Percentiles rank a stretch among this genome's conserved stretches.
Evolutionary conservation across 2,329 filamentous ascomycete genomes (phyloP).

Genomic region (Phaeosphaeriaceae sp.): DNA sequence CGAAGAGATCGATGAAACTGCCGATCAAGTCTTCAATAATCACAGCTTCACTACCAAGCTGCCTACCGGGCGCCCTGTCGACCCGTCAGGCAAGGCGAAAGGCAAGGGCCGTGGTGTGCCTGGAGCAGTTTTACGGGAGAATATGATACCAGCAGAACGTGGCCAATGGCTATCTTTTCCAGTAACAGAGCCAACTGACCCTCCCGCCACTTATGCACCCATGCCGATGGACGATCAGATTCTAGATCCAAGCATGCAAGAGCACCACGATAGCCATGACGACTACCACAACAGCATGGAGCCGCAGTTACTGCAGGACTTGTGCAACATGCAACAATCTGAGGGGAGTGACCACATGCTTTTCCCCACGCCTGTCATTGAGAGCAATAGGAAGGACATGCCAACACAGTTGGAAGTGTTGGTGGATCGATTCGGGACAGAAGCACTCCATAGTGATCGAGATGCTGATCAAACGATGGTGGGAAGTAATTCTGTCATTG

Average conservation of each 20-base stretch:
- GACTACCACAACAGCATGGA: not conserved
- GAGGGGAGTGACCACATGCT: not conserved
- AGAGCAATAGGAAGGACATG: too few species aligned
- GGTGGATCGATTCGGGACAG: slow-evolving; percentile 5
- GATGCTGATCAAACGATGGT: not conserved
- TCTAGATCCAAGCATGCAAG: too few species aligned
- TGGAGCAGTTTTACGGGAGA: slow-evolving; percentile 8
- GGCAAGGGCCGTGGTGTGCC: slow-evolving; percentile 3
- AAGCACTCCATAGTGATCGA: slow-evolving; percentile 4
- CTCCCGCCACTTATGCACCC: not conserved
- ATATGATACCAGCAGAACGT: not conserved
- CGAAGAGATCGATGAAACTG: slow-evolving; percentile 27
- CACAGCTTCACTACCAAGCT: slow-evolving; percentile 2
- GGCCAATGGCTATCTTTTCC: slow-evolving; percentile 8
- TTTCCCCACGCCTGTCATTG: too few species aligned
- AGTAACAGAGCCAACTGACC: not conserved
- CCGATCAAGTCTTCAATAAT: slow-evolving; percentile 9
- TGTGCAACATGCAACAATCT: not conserved
- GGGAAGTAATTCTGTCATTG: not conserved
- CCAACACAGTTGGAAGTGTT: slow-evolving; percentile 8
- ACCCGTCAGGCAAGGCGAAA: slow-evolving; percentile 11
- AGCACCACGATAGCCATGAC: not conserved
- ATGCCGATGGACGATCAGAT: too few species aligned
- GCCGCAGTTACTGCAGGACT: not conserved
- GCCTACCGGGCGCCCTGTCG: slow-evolving; percentile 15